Base-by-base conservation (phyloP, 164 flowering plant species). In the Sedum album region DNA sequence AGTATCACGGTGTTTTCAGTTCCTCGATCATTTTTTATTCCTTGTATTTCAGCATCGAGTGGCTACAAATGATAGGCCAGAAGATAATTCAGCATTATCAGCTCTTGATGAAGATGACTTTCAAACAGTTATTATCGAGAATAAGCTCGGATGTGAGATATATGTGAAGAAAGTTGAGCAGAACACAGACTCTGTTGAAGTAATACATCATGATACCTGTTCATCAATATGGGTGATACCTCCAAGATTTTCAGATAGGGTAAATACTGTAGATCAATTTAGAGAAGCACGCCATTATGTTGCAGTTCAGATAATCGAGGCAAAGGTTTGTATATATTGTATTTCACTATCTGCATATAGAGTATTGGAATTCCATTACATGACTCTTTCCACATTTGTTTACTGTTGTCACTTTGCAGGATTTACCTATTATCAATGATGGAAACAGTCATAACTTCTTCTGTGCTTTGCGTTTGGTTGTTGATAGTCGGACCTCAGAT, bases 91-190 rank as follows among this genome's bases (percentile, higher is more conserved):
- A 11, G 71, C 82, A n/a, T 78, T 81, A 72, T 85, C 91, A 68
- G 97, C 99, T 48, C 72, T 95, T 71, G 97, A 95, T 82, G 97
- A 85, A 69, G 96, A 86, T 77, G 96, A 95, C 72, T 82, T 86
- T 73, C 96, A 86, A 77, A 90, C 87, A 7, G 82, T 92, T 38
- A 69, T 79, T 44, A 72, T 95, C 71, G 97, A 95, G 74, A 95
- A 95, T 79, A 86, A 84, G 77, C 93, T 95, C 74, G 99, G 99
- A 13, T 84, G 90, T 84, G 96, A 92, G 70, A 74, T 95, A 35
- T 90, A 78, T 75, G 66, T 95, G 75, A 95, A 85, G 78, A 86
- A 78, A 70, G 61, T 72, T 65, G 96, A 83, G 69, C 79, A 83
- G 61, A 80, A 84, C 73, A 68, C 81, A 25, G 87, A 86, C 64